phyloP scores from a whole-genome alignment of 2,329 filamentous ascomycete species.

The Calonectria pseudoturangicola region DNA sequence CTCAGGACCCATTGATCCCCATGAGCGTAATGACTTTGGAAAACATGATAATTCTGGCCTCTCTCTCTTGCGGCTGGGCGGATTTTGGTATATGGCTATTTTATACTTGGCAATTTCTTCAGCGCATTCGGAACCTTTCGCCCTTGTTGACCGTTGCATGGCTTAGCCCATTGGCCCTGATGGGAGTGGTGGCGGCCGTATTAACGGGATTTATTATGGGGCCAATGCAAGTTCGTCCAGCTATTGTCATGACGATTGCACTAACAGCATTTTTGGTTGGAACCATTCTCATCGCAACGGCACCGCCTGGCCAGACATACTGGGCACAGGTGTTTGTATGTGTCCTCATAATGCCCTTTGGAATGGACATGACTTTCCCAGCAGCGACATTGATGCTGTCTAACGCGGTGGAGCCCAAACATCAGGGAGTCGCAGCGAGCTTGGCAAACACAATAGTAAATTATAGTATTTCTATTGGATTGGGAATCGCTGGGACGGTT shows the following conservation, averaged over 20 bases:
- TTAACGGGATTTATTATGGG: slow-evolving; percentile 6
- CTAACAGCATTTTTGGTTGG: slow-evolving; percentile 1
- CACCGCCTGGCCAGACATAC: neutral
- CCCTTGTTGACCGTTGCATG: slow-evolving; percentile 3
- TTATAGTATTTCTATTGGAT: slow-evolving; percentile 7
- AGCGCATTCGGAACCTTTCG: slow-evolving; percentile 1
- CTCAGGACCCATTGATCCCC: neutral
- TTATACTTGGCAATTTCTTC: slow-evolving; percentile 6
- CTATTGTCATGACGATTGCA: slow-evolving; percentile 9
- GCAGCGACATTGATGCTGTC: slow-evolving; percentile 14
- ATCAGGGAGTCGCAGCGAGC: slow-evolving; percentile 4
- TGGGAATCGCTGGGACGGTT: slow-evolving; percentile 6
- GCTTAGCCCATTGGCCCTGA: neutral
- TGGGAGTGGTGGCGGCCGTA: slow-evolving; percentile 8
- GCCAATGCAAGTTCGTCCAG: slow-evolving; percentile 3
- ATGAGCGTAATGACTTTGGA: slow-evolving; percentile 8
- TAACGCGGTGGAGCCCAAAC: neutral
- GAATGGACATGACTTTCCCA: slow-evolving; percentile 15
- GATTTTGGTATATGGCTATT: slow-evolving; percentile 13
- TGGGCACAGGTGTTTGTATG: slow-evolving; percentile 14
- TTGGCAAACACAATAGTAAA: slow-evolving; percentile 11
- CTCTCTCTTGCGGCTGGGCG: slow-evolving; percentile 1
- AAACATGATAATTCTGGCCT: slow-evolving; percentile 3
- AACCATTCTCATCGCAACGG: neutral
- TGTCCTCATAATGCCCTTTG: slow-evolving; percentile 8